Evolutionary conservation across 306 rosid genomes (phyloP).

Genomic region (Inga leiocalycina): DNA sequence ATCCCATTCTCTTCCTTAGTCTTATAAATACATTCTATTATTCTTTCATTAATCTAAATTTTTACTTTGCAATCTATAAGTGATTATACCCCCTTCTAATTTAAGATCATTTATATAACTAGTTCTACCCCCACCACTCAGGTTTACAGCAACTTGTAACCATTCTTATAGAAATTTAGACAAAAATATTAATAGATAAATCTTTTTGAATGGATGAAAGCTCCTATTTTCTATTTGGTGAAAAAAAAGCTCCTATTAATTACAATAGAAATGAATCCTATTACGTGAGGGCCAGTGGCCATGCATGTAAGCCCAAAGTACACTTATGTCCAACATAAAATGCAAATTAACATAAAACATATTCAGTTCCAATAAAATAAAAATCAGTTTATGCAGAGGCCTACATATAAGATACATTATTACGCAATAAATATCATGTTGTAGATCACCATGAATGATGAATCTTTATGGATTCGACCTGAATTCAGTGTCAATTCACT

Average conservation of each 20-base stretch:
- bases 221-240: not conserved
- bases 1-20: not conserved
- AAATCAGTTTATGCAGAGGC: not conserved
- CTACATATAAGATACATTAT: not conserved
- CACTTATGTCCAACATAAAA: not conserved
- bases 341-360: conserved; percentile 17
- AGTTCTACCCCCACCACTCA: not conserved
- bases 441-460: not conserved
- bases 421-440: not conserved
- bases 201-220: not conserved
- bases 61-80: not conserved
- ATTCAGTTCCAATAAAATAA: conserved; percentile 15
- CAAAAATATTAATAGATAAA: not conserved
- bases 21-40: not conserved
- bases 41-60: not conserved
- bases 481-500: not conserved
- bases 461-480: not conserved
- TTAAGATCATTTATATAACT: too few relatives aligned
- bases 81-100: not conserved
- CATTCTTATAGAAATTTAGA: not conserved
- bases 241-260: not conserved
- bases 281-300: not conserved
- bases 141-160: not conserved
- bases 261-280: not conserved
- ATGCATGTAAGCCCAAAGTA: not conserved